Evolutionary conservation across 306 rosid genomes (phyloP).

Genomic region (Mimosa pudica): DNA sequence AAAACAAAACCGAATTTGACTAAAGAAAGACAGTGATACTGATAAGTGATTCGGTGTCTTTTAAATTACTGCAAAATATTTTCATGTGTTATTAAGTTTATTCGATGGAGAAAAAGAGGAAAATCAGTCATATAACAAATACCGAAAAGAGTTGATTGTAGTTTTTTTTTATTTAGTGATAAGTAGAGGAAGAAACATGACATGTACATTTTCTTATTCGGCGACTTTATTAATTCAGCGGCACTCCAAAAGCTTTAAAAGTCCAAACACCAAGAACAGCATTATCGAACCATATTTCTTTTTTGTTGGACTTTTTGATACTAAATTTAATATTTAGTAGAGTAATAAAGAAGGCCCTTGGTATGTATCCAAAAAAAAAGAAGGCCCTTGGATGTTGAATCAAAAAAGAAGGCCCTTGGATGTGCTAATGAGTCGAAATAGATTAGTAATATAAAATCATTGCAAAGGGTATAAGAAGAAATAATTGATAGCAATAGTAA

Average conservation of each 20-base stretch:
- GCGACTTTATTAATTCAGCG: not conserved
- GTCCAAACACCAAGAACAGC: not conserved
- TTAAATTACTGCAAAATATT: not conserved
- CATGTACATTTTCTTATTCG: not conserved
- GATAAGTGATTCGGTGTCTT: not conserved
- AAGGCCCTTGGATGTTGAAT: too few relatives aligned
- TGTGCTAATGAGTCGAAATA: too few relatives aligned
- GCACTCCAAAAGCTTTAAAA: not conserved
- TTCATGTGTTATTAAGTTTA: not conserved
- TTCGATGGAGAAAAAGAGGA: not conserved
- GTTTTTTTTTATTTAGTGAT: not conserved
- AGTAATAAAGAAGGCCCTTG: too few relatives aligned
- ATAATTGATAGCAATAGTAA: too few relatives aligned
- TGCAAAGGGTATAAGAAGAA: too few relatives aligned
- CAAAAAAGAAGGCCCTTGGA: too few relatives aligned
- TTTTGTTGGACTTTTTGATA: not conserved
- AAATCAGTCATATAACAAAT: too few relatives aligned
- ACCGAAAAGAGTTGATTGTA: not conserved
- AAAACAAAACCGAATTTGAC: not conserved
- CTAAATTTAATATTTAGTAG: too few relatives aligned
- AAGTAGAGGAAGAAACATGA: not conserved
- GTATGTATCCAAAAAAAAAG: too few relatives aligned
- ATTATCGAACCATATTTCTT: not conserved
- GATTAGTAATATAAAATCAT: too few relatives aligned
- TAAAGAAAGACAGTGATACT: not conserved